These are phyloP conservation scores for Udeniomyces megalosporus DNA, from an alignment of 768 basidiomycete species.

Conservation along the genomic window DNA sequence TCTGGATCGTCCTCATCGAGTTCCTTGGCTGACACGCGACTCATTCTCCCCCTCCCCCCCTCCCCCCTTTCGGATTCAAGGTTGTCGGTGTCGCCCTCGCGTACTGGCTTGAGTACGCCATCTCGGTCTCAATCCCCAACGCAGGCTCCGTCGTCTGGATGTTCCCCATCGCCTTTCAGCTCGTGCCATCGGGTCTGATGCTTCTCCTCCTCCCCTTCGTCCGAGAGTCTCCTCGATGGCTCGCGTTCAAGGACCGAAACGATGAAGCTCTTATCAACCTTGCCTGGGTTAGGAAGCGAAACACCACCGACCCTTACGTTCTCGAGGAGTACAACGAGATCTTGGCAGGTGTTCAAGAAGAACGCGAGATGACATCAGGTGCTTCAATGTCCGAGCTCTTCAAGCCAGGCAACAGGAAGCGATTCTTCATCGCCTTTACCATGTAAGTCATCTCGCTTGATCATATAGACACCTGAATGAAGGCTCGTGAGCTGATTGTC, in stretches of 20 bases:
- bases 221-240: conserved; percentile 28
- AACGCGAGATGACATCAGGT: conserved; percentile 47
- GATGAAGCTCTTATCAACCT: conserved; percentile 38
- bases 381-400: conserved; percentile 45
- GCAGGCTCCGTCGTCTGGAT: conserved; percentile 19
- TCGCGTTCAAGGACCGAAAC: conserved; percentile 27
- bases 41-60: not conserved
- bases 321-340: conserved; percentile 43
- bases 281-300: conserved; percentile 29
- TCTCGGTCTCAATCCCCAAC: conserved; percentile 3
- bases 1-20: too few relatives aligned
- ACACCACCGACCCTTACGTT: conserved; percentile 26
- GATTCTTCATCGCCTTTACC: conserved; percentile 65
- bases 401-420: conserved; percentile 47
- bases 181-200: conserved; percentile 32
- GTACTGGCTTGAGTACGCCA: conserved; percentile 20
- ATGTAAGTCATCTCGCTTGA: conserved; percentile 29
- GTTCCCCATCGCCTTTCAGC: conserved; percentile 26
- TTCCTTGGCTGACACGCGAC: too few relatives aligned
- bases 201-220: conserved; percentile 20
- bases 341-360: conserved; percentile 59
- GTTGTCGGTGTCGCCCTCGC: conserved; percentile 68
- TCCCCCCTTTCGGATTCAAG: conserved; percentile 37
- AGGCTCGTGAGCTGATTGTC: too few relatives aligned
- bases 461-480: too few relatives aligned